Evolutionary conservation across 306 rosid genomes (phyloP), one percentile per base, ranked within the genome.

Genomic region (Boehmeria nivea): DNA sequence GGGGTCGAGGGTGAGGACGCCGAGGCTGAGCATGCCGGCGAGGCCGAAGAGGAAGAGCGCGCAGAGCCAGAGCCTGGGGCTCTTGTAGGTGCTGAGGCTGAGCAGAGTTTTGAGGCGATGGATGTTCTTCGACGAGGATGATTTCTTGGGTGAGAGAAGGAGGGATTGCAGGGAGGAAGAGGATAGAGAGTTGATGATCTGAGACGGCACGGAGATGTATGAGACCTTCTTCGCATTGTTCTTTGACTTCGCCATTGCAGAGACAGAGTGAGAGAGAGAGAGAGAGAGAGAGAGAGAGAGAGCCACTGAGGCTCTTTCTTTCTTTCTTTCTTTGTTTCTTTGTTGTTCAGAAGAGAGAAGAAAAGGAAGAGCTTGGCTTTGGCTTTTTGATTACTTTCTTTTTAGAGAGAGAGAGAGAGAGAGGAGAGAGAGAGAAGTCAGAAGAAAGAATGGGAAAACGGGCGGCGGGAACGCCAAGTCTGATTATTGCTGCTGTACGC

Each of bases 131-230:
- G 6, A 68, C 66, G 67, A 78, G 17, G 95, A 84, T 33, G 91
- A 66, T 40, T 91, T 91, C 57, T 87, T 91, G 23, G 54, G 54
- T 93, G 96, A 10, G 99, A 87, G 26, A 75, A 91, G 76, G 6
- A 91, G 95, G 15, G 95, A 84, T 14, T 87, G 87, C 16, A 91
- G 71, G 15, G 99, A 87, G 67, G 99, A 82, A 0, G 99, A 74
- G 22, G 99, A 78, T 26, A 91, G 45, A 2, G 99, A 82, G 45
- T 76, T 91, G 59, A 91, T 91, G 42, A 91, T 81, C 79, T 87
- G 99, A 49, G 96, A 87, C 9, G 99, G 99, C 24, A 91, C 99
- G 6, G 99, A 85, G 60, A 91, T 91, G 86, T 77, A 91, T 1
- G 78, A 78, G 10, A 78, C 62, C 70, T 80, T 84, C 77, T 77